Conservation (phyloP, 768 basidiomycete genomes). For the Tephrocybe sp. region DNA sequence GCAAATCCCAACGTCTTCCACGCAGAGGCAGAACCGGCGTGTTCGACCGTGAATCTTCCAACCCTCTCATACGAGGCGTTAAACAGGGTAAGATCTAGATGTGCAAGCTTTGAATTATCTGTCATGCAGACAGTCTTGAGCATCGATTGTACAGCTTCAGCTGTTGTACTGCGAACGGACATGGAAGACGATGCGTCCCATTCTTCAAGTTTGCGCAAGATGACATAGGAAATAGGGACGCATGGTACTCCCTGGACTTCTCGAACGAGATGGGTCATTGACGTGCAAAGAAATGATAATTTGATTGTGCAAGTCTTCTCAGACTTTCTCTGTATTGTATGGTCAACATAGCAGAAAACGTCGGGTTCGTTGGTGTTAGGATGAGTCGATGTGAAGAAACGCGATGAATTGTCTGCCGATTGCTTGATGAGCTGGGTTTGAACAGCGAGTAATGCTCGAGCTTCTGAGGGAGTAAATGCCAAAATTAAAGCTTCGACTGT, state of each 20-base stretch:
- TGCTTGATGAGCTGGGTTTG: constrained; percentile 4
- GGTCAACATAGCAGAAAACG: constrained; percentile 5
- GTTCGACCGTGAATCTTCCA: neutral
- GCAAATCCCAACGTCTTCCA: constrained; percentile 15
- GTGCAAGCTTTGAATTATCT: neutral
- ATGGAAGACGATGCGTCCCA: neutral
- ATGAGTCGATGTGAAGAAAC: neutral
- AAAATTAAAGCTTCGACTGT: constrained; percentile 9
- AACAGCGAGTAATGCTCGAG: neutral
- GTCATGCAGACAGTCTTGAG: neutral
- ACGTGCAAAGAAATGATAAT: constrained; percentile 1
- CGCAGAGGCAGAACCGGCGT: neutral
- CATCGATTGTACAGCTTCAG: neutral
- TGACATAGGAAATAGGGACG: constrained; percentile 5
- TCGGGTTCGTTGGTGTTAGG: no score
- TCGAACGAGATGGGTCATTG: constrained; percentile 1
- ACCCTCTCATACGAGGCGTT: neutral
- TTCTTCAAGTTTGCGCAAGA: constrained; percentile 9
- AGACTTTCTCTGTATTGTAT: neutral
- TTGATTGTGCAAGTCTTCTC: constrained; percentile 1
- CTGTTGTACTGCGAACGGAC: neutral
- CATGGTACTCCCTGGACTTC: constrained; percentile 6
- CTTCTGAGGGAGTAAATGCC: neutral
- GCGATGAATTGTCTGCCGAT: neutral
- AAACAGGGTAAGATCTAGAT: neutral